Evolutionary conservation across 2,329 filamentous ascomycete genomes (phyloP), one percentile per base, ranked within the genome.

Genomic region (Epichloe scottii): DNA sequence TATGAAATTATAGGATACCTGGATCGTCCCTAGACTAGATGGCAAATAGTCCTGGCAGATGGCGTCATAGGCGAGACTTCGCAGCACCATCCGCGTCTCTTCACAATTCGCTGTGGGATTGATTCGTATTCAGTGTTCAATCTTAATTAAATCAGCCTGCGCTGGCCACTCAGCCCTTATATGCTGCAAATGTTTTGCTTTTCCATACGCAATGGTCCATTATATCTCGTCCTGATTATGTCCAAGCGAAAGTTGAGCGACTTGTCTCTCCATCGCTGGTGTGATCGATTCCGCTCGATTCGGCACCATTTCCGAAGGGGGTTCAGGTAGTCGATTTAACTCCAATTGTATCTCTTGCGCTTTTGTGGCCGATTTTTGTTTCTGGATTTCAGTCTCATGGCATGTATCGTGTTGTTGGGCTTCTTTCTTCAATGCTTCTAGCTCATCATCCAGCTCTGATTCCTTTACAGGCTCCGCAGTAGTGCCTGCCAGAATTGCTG

Each of bases 401-500:
- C 10, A 10, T 34, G 46, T 17, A 19, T 79, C 74, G 61, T 78
- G 76, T 60, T 71, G 71, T 56, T 62, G 68, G 58, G 81, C 77
- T 56, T 79, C 74, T 35, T 64, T 71, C 67, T 90, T 82, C 70
- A 98, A 71, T 3, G 76, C 82, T 57, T 86, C 85, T 45, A 97
- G 75, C 70, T 96, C 91, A 54, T 91, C 86, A 58, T 96, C 89
- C 51, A 97, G 80, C 64, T 94, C 90, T 19, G 63, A 76, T 62
- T 95, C 90, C 64, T 95, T 88, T 34, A 95, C 73, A 1, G 65
- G 66, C 40, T 59, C 63, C 14, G 68, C 71, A 12, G 70, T 74
- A 5, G 62, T 59, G 58, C 93, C 88, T 49, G 82, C 81, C 55
- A 97, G 77, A 40, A 91, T 83, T 51, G 77, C 79, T 30, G 82